Conservation (phyloP, 805 yeast genomes). For the Lachancea meyersii region DNA sequence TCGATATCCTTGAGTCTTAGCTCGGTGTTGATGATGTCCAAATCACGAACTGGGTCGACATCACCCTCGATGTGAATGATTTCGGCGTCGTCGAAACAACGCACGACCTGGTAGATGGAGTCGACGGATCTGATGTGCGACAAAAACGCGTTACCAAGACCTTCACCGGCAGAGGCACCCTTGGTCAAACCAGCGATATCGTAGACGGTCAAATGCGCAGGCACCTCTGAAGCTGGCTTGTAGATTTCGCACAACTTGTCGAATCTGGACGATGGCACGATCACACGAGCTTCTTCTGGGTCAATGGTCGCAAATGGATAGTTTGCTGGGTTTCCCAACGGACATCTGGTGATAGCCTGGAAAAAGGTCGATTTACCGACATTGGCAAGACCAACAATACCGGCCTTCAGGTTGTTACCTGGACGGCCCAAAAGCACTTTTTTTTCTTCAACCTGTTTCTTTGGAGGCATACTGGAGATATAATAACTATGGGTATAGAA, state of each 20-base stretch:
- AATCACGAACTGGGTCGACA: constrained; percentile 91
- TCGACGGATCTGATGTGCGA: constrained; percentile 96
- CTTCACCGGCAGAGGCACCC: constrained; percentile 96
- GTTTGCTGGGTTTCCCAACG: constrained; percentile 94
- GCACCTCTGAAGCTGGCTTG: constrained; percentile 79
- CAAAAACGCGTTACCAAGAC: constrained; percentile 95
- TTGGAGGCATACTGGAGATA: constrained; percentile 33
- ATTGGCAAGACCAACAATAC: constrained; percentile 91
- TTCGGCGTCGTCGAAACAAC: constrained; percentile 97
- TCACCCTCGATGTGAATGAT: constrained; percentile 96
- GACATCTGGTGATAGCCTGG: constrained; percentile 92
- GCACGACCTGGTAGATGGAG: constrained; percentile 94
- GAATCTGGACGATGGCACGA: constrained; percentile 86
- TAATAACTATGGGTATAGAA: neutral
- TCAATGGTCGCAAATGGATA: constrained; percentile 97
- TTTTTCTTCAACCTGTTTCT: constrained; percentile 43
- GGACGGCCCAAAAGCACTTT: constrained; percentile 81
- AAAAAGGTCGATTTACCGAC: constrained; percentile 97
- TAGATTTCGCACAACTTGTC: constrained; percentile 69
- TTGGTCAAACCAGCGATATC: constrained; percentile 98
- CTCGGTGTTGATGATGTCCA: constrained; percentile 86
- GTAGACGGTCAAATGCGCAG: constrained; percentile 86
- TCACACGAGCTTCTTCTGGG: constrained; percentile 95
- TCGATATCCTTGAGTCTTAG: constrained; percentile 95
- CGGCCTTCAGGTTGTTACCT: constrained; percentile 67